phyloP scores from a whole-genome alignment of 441 rosid genomes.

The Jatropha multifida region DNA sequence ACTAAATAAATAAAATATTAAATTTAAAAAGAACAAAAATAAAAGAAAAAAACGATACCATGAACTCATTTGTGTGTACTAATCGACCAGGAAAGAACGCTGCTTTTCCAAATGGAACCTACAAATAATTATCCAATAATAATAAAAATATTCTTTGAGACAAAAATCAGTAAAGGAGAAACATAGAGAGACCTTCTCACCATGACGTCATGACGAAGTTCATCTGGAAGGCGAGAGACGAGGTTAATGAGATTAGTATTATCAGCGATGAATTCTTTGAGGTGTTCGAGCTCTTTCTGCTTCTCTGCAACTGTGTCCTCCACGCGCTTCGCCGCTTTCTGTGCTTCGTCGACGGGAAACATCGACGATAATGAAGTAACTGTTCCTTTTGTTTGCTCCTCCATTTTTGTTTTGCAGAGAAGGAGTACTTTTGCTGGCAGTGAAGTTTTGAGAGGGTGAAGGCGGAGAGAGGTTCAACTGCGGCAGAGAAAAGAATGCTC shows the following conservation, averaged over 20 bases:
- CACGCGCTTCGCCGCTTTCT: constrained; percentile 67
- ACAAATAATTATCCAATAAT: background rate
- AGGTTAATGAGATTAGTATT: constrained; percentile 59
- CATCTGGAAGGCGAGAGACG: constrained; percentile 68
- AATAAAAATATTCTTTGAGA: background rate
- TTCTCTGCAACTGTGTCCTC: constrained; percentile 58
- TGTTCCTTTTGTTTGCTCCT: constrained; percentile 40
- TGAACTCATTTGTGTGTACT: constrained; percentile 80
- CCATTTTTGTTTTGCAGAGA: constrained; percentile 28
- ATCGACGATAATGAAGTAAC: constrained; percentile 66
- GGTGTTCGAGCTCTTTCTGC: constrained; percentile 47
- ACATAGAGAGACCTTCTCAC: constrained; percentile 26
- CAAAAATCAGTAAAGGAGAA: background rate
- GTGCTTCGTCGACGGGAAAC: constrained; percentile 56
- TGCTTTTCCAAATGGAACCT: constrained; percentile 87
- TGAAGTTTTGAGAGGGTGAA: background rate
- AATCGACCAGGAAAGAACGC: constrained; percentile 88
- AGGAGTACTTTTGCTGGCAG: background rate
- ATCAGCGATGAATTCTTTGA: constrained; percentile 58
- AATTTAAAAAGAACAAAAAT: background rate
- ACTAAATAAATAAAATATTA: too few relatives aligned
- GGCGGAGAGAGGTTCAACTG: background rate
- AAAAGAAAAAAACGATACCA: constrained; percentile 37
- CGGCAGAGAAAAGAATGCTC: too few relatives aligned
- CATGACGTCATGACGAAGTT: constrained; percentile 80